phyloP scores from a whole-genome alignment of 441 rosid species.

The Populus hybrid region DNA sequence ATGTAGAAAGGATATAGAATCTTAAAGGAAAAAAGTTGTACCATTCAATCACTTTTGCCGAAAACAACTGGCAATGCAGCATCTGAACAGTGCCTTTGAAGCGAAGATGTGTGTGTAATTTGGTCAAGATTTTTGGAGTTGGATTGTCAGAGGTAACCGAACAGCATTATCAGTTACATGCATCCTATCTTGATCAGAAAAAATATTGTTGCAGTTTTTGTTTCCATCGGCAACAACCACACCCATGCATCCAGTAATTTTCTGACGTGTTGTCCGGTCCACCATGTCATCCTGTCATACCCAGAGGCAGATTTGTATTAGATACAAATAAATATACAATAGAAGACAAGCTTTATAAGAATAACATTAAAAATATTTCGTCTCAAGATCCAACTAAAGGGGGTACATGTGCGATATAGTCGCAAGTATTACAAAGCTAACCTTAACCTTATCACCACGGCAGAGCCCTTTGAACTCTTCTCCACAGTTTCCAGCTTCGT shows the following conservation, averaged over 20 bases:
- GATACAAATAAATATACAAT: neutral
- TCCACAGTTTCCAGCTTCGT: neutral
- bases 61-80: constrained; percentile 51
- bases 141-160: constrained; percentile 27
- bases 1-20: neutral
- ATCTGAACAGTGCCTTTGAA: constrained; percentile 50
- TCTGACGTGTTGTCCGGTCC: constrained; percentile 14
- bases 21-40: constrained; percentile 22
- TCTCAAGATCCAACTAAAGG: neutral
- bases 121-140: constrained; percentile 34
- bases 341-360: neutral
- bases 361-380: neutral
- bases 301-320: neutral
- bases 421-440: neutral
- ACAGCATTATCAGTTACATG: constrained; percentile 19
- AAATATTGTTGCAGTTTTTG: constrained; percentile 15
- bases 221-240: constrained; percentile 26
- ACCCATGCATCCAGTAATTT: constrained; percentile 23
- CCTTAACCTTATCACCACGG: constrained; percentile 11
- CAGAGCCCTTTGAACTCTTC: constrained; percentile 10
- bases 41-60: constrained; percentile 65
- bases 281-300: constrained; percentile 27
- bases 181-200: constrained; percentile 17
- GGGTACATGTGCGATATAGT: neutral
- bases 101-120: constrained; percentile 31